A percentile compares a stretch with the other conserved stretches of the same genome.
Evolutionary conservation across 345 rosid genomes (phyloP).

Genomic region (Luvunga scandens): DNA sequence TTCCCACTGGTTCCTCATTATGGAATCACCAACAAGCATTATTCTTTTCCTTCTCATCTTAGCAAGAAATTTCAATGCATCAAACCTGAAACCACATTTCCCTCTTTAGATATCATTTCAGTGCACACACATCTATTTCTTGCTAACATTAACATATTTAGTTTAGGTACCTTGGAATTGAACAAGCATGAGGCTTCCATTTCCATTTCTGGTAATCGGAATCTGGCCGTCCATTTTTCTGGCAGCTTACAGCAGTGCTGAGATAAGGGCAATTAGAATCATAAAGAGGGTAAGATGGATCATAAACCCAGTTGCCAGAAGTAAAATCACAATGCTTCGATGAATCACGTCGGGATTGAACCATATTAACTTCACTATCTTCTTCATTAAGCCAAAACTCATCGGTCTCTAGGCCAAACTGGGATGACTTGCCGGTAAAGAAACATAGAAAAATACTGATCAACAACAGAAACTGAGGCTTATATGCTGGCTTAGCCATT

Average conservation of each 20-base stretch:
- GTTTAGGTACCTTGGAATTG: constrained; percentile 67
- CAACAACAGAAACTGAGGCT: constrained; percentile 13
- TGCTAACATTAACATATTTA: neutral
- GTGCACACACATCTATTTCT: neutral
- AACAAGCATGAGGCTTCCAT: constrained; percentile 79
- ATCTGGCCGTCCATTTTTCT: constrained; percentile 89
- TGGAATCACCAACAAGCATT: constrained; percentile 93
- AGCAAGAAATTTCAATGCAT: constrained; percentile 78
- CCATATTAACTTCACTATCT: constrained; percentile 37
- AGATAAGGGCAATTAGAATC: constrained; percentile 81
- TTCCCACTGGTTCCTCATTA: constrained; percentile 98
- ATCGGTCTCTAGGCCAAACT: constrained; percentile 16
- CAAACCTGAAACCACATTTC: constrained; percentile 48
- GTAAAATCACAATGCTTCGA: constrained; percentile 53
- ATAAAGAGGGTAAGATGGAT: constrained; percentile 75
- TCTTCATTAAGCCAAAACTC: constrained; percentile 34
- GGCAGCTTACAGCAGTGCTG: constrained; percentile 73
- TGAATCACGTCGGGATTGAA: constrained; percentile 34
- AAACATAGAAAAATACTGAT: constrained; percentile 10
- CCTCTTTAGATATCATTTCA: neutral
- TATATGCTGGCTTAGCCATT: constrained; percentile 26
- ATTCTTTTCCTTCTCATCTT: constrained; percentile 81
- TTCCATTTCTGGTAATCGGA: constrained; percentile 87
- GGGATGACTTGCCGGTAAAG: constrained; percentile 34
- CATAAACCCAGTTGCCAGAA: constrained; percentile 78